phyloP scores from a whole-genome alignment of 352 stramenopile species.

The Pythium insidiosum region DNA sequence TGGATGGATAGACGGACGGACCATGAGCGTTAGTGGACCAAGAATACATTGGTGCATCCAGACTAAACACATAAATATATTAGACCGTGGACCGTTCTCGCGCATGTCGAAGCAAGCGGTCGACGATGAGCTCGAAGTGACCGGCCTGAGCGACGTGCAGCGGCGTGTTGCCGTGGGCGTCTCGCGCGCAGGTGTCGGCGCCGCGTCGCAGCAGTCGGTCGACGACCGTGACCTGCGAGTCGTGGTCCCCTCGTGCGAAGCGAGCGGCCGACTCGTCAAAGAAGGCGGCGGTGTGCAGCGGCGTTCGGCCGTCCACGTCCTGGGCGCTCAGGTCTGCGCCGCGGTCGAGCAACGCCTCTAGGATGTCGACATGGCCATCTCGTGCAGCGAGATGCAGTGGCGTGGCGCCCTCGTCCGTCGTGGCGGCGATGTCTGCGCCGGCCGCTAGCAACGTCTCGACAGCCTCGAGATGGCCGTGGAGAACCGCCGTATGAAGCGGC shows the following conservation, averaged over 20 bases:
- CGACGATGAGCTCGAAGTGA: constrained; percentile 11
- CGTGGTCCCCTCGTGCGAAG: constrained; percentile 4
- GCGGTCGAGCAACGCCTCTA: constrained; percentile 19
- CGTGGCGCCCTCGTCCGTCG: constrained; percentile 7
- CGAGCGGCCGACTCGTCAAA: constrained; percentile 14
- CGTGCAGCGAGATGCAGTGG: constrained; percentile 20
- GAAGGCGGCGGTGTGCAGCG: constrained; percentile 12
- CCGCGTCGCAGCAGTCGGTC: constrained; percentile 2
- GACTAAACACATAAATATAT: no score
- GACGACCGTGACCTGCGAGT: constrained; percentile 9
- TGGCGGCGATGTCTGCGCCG: constrained; percentile 11
- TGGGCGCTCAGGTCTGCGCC: constrained; percentile 16
- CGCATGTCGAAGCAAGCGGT: constrained; percentile 3
- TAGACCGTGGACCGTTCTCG: neutral
- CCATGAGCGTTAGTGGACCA: neutral
- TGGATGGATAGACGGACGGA: no score
- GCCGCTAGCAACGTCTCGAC: constrained; percentile 13
- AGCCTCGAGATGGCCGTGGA: constrained; percentile 10
- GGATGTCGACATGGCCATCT: constrained; percentile 18
- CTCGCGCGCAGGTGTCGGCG: neutral
- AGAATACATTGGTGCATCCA: neutral
- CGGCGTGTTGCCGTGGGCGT: constrained; percentile 2
- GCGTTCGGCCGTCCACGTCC: constrained; percentile 11
- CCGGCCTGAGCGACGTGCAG: constrained; percentile 1
- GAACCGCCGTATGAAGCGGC: constrained; percentile 17